Percentiles rank a stretch among this genome's conserved stretches.
These are phyloP conservation scores for Agarophyton chilense DNA, from an alignment of 23 red algal genomes.

Conservation along the genomic window DNA sequence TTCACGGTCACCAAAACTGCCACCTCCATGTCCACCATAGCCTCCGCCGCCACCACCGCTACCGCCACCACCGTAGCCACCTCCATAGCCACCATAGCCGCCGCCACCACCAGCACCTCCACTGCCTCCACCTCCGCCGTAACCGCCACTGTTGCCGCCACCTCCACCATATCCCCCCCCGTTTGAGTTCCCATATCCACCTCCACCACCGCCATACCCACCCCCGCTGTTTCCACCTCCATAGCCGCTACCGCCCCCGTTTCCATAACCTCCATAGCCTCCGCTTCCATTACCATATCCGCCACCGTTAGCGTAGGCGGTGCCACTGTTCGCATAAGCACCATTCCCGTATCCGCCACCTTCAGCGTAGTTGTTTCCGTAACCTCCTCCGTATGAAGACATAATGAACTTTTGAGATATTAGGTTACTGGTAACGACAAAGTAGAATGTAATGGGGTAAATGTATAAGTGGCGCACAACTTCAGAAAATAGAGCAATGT, in stretches of 20 bases:
- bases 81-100: conserved; percentile 13
- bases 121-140: not conserved
- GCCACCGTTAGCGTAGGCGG: conserved; percentile 5
- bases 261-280: not conserved
- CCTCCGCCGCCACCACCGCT: not conserved
- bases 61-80: not conserved
- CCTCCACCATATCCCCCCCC: conserved; percentile 18
- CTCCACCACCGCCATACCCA: conserved; percentile 10
- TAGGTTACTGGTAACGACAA: too few relatives aligned
- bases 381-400: conserved; percentile 36
- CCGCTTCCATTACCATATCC: conserved; percentile 6
- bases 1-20: conserved; percentile 27
- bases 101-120: conserved; percentile 18
- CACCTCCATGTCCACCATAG: conserved; percentile 25
- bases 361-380: conserved; percentile 33
- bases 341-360: conserved; percentile 13
- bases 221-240: not conserved
- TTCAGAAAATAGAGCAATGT: too few relatives aligned
- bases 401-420: not conserved
- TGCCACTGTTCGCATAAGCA: not conserved
- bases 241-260: conserved; percentile 4
- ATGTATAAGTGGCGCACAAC: too few relatives aligned
- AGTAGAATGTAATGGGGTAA: too few relatives aligned
- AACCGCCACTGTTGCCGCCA: conserved; percentile 3
- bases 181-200: conserved; percentile 12